Evolutionary conservation across 768 basidiomycete species (phyloP).

Genomic region (Dioszegia aurantiaca): DNA sequence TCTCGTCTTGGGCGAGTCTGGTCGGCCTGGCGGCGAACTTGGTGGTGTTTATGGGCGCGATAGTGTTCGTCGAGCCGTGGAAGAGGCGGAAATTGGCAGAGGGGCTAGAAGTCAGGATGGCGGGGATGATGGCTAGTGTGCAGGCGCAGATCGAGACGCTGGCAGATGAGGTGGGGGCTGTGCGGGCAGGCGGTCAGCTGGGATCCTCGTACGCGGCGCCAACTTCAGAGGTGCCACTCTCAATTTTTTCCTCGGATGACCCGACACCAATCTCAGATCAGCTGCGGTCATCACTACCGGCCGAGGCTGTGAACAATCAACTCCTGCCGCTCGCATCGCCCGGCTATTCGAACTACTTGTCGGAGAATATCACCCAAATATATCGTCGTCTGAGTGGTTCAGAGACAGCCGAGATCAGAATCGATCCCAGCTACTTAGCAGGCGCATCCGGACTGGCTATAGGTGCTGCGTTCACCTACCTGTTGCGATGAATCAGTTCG

Average conservation of each 20-base stretch:
- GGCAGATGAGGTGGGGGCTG: constrained; percentile 11
- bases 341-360: background rate
- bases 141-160: constrained; percentile 35
- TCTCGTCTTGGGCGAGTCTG: constrained; percentile 87
- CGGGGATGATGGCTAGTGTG: constrained; percentile 59
- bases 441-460: background rate
- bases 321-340: no score
- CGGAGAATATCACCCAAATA: background rate
- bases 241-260: no score
- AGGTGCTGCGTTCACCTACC: constrained; percentile 1
- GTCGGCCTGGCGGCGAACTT: constrained; percentile 83
- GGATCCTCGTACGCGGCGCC: background rate
- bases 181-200: background rate
- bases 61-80: constrained; percentile 92
- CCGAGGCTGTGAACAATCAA: no score
- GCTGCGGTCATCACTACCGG: no score
- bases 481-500: background rate
- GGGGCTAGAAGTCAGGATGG: constrained; percentile 81
- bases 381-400: background rate
- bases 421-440: background rate
- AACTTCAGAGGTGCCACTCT: no score
- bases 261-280: no score
- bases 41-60: constrained; percentile 83
- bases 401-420: background rate
- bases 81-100: constrained; percentile 80